Evolutionary conservation across 2,329 filamentous ascomycete genomes (phyloP).

Genomic region (Zymoseptoria passerinii): DNA sequence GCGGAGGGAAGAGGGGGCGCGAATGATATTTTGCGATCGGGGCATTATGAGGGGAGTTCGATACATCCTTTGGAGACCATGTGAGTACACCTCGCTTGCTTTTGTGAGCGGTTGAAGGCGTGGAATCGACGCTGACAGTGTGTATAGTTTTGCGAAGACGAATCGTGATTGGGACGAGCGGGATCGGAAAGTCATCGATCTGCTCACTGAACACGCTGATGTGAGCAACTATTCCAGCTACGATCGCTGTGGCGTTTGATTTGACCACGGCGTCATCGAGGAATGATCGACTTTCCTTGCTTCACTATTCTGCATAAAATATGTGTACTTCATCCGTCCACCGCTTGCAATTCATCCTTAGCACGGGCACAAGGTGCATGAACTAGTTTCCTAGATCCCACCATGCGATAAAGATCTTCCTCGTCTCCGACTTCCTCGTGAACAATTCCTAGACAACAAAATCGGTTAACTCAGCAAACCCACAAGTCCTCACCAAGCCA

Average conservation of each 20-base stretch:
- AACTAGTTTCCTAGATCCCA: too few relatives aligned
- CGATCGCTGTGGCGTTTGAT: slow-evolving; percentile 3
- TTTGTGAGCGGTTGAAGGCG: too few relatives aligned
- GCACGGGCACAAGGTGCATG: too few relatives aligned
- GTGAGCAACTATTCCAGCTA: slow-evolving; percentile 12
- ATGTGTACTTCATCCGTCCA: too few relatives aligned
- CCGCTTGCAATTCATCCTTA: too few relatives aligned
- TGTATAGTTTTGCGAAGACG: slow-evolving; percentile 11
- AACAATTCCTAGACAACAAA: too few relatives aligned
- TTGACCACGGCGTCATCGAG: neutral
- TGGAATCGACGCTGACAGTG: neutral
- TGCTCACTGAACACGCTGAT: slow-evolving; percentile 12
- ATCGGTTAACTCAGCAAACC: too few relatives aligned
- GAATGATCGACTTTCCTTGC: neutral
- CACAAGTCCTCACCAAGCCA: too few relatives aligned
- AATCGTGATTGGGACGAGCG: slow-evolving; percentile 10
- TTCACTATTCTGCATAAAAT: too few relatives aligned
- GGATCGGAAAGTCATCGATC: slow-evolving; percentile 8
- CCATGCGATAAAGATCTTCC: too few relatives aligned
- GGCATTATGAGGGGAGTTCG: slow-evolving; percentile 7
- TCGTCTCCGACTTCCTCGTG: too few relatives aligned
- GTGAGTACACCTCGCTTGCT: slow-evolving; percentile 1
- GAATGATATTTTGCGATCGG: slow-evolving; percentile 7
- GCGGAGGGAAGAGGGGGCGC: neutral
- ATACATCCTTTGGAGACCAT: slow-evolving; percentile 14